Conservation (phyloP, 2,329 filamentous ascomycete genomes). For the Coniochaeta sp. region DNA sequence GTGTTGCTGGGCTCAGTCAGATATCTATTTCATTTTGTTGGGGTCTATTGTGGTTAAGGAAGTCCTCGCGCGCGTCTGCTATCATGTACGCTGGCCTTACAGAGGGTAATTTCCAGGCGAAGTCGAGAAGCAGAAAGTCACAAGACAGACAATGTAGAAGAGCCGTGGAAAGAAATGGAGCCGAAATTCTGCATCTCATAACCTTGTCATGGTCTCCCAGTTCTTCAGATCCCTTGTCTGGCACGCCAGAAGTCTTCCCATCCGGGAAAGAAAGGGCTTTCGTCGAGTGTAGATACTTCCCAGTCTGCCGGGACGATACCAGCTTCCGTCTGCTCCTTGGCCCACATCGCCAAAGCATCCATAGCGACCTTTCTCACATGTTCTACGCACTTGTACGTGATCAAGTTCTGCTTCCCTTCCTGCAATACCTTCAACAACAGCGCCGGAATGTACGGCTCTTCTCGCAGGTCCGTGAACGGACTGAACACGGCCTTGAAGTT, state of each 20-base stretch:
- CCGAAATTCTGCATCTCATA: background rate
- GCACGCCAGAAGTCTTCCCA: slow-evolving; percentile 67
- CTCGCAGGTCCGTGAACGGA: slow-evolving; percentile 57
- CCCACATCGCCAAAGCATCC: slow-evolving; percentile 56
- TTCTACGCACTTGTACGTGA: slow-evolving; percentile 72
- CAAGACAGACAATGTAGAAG: background rate
- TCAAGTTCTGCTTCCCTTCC: slow-evolving; percentile 39
- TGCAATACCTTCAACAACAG: slow-evolving; percentile 61
- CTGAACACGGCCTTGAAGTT: slow-evolving; percentile 88
- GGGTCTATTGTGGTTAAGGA: too few species aligned
- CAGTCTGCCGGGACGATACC: slow-evolving; percentile 38
- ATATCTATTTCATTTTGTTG: too few species aligned
- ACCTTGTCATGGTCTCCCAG: background rate
- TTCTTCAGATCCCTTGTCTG: slow-evolving; percentile 12
- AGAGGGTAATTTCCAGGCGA: too few species aligned
- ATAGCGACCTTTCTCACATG: slow-evolving; percentile 68
- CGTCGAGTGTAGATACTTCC: slow-evolving; percentile 62
- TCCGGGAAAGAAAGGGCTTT: slow-evolving; percentile 67
- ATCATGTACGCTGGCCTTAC: too few species aligned
- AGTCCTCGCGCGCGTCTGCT: too few species aligned
- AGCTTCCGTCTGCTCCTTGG: slow-evolving; percentile 53
- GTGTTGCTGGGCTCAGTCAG: too few species aligned
- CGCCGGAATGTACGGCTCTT: slow-evolving; percentile 67
- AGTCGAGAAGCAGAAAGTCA: too few species aligned
- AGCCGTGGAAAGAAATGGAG: background rate